Evolutionary conservation across 1,284 basidiomycete species (phyloP), one percentile per base, ranked within the genome.

Genomic region (Melampsora americana): DNA sequence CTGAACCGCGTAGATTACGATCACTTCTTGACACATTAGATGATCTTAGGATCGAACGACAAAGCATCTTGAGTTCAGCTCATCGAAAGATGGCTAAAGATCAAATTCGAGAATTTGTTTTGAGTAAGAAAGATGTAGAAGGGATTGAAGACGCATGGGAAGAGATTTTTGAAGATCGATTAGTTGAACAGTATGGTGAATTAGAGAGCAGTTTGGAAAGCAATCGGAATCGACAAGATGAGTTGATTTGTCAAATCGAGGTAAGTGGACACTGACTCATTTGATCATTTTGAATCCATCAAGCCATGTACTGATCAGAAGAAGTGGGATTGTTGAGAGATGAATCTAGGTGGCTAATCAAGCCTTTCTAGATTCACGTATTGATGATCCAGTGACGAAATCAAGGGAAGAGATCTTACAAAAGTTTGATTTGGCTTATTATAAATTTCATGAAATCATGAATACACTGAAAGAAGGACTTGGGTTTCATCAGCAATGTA

Each of bases 401-500:
- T 26, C 71, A 28, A 74, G 71, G 53, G 64, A 74, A 32, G 50
- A 56, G 42, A 39, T 66, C 1, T 74, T 74, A 23, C 46, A 74
- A 32, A 65, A 66, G 20, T 62, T 66, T 44, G 71, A 74, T 50
- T 50, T 56, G 50, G 65, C 48, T 26, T 66, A 60, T 59, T 35
- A 67, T 46, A 62, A 67, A 50, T 74, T 60, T 56, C 56, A 74
- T 35, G 53, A 61, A 35, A 74, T 74, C 23, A 30, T 74, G 2
- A 28, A 66, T 32, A 60, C 44, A 32, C 53, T 74, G 6, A 32
- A 67, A 26, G 71, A 74, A 67, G 71, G 71, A 18, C 39, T 59
- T 23, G 44, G 56, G 26, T 74, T 74, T 59, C 71, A 74, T 74
- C 28, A 64, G 16, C 30, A 74, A 60, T 74, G 71, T 74, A 50